Percentiles rank a stretch among this genome's conserved stretches.
Conservation (phyloP, 139 green algal genomes). For the Chlamydomonas schloesseri region DNA sequence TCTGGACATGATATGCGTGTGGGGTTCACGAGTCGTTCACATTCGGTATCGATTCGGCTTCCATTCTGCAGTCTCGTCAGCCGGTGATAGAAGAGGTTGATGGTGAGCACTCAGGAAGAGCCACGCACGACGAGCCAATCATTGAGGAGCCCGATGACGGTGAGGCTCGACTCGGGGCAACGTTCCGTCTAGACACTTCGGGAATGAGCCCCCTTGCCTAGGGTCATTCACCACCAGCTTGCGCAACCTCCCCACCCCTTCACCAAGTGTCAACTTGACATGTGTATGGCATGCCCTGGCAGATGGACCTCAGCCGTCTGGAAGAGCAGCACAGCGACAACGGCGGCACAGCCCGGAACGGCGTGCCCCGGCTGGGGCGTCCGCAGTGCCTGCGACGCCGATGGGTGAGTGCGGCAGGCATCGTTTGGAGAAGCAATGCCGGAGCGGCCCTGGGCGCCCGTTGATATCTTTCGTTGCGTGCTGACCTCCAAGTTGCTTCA, state of each 20-base stretch:
- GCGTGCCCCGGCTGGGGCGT: background rate
- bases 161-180: no score
- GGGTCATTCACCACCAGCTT: no score
- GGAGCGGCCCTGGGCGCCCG: no score
- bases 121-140: conserved; percentile 40
- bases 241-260: no score
- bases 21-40: no score
- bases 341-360: conserved; percentile 4
- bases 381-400: background rate
- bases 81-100: conserved; percentile 49
- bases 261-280: no score
- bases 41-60: no score
- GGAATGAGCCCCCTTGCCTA: no score
- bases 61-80: background rate
- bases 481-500: background rate
- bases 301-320: background rate
- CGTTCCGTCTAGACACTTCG: no score
- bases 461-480: no score
- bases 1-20: no score
- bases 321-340: background rate
- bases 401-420: background rate
- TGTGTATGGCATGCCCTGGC: background rate
- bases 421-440: no score
- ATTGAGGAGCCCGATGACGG: conserved; percentile 57
- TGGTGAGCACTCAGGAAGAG: conserved; percentile 3